These are phyloP conservation scores for Taxillus chinensis DNA, from an alignment of 164 flowering plant species.

Conservation along the genomic window DNA sequence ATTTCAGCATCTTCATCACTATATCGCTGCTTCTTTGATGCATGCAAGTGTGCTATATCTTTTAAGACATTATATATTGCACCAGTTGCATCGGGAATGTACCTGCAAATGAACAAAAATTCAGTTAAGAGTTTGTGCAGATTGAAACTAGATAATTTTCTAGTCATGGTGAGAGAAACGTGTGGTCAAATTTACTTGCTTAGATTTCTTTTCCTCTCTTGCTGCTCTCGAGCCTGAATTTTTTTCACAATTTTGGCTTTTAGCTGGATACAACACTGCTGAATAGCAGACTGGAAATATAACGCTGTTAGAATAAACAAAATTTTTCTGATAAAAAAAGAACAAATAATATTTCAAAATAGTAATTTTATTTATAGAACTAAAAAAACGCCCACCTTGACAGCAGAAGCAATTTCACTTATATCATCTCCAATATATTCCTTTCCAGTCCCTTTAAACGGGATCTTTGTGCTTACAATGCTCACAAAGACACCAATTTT, in stretches of 20 bases:
- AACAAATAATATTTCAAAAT: too few species aligned
- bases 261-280: constrained; percentile 88
- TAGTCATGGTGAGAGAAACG: neutral
- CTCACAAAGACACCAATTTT: constrained; percentile 96
- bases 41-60: constrained; percentile 44
- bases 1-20: constrained; percentile 52
- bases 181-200: constrained; percentile 39
- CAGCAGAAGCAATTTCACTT: constrained; percentile 87
- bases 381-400: constrained; percentile 45
- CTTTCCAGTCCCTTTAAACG: constrained; percentile 97
- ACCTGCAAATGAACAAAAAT: constrained; percentile 33
- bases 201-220: constrained; percentile 83
- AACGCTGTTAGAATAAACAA: constrained; percentile 12
- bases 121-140: neutral
- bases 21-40: constrained; percentile 50
- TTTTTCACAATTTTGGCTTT: constrained; percentile 81
- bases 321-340: neutral
- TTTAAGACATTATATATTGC: constrained; percentile 62
- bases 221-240: constrained; percentile 96
- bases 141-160: neutral
- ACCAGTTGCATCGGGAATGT: constrained; percentile 61
- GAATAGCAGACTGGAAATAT: constrained; percentile 56
- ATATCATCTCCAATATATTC: constrained; percentile 99
- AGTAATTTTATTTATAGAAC: neutral
- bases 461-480: constrained; percentile 96